A percentile compares a stretch with the other conserved stretches of the same genome.
Conservation (phyloP, 352 stramenopile genomes). For the Phytopythium litorale region DNA sequence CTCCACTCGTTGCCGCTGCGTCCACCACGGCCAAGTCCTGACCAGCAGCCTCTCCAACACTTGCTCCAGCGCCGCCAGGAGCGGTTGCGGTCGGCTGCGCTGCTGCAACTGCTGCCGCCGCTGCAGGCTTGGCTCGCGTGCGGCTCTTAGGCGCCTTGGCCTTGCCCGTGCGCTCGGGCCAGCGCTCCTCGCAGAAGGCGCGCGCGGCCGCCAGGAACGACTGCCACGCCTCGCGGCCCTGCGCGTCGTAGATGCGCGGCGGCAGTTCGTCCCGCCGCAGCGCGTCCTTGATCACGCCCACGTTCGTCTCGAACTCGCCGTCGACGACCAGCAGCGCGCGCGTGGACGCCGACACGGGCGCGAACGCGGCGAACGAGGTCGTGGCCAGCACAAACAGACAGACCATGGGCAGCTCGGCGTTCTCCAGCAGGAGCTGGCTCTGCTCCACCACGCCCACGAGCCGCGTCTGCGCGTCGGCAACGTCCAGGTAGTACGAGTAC, state of each 20-base stretch:
- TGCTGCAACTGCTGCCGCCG: neutral
- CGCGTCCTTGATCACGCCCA: constrained; percentile 26
- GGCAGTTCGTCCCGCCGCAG: constrained; percentile 24
- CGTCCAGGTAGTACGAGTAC: constrained; percentile 58
- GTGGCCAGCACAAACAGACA: constrained; percentile 30
- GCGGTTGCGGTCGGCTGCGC: neutral
- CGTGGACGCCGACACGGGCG: constrained; percentile 20
- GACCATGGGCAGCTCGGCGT: constrained; percentile 41
- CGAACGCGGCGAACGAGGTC: constrained; percentile 15
- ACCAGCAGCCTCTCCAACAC: neutral
- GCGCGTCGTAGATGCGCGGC: constrained; percentile 26
- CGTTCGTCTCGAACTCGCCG: constrained; percentile 18
- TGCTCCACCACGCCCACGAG: constrained; percentile 21
- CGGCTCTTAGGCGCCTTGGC: constrained; percentile 30
- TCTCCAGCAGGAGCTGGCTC: constrained; percentile 27
- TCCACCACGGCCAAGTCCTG: neutral
- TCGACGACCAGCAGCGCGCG: constrained; percentile 11
- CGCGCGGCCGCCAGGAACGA: constrained; percentile 29
- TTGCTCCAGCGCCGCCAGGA: neutral
- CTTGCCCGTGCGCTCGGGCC: constrained; percentile 57
- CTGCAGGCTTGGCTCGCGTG: constrained; percentile 16
- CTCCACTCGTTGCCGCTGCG: neutral
- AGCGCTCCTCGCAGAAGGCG: constrained; percentile 58
- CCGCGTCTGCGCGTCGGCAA: constrained; percentile 32
- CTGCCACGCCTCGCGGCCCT: constrained; percentile 32